Conservation (phyloP, 345 rosid species). For the Ceriops decandra region DNA sequence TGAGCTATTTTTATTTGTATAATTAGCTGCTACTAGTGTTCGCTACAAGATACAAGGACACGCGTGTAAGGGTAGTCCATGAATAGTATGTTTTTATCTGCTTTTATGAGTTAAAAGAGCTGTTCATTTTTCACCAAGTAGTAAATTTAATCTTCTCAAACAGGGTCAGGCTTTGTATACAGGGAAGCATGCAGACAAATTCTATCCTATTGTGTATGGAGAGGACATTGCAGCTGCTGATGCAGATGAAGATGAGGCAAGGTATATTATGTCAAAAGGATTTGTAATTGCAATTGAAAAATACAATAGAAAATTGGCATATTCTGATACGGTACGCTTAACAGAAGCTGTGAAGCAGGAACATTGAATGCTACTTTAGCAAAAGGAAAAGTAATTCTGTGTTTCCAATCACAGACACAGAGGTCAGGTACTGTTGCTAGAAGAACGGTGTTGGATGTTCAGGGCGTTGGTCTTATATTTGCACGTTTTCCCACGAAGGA, state of each 20-base stretch:
- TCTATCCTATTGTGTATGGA: conserved; percentile 45
- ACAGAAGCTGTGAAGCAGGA: conserved; percentile 41
- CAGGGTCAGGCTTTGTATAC: conserved; percentile 53
- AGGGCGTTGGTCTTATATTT: conserved; percentile 44
- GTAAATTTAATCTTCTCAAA: conserved; percentile 16
- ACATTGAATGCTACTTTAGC: conserved; percentile 27
- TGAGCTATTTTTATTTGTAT: too few relatives aligned
- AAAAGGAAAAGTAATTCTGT: conserved; percentile 46
- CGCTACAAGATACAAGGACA: too few relatives aligned
- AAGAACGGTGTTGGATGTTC: conserved; percentile 29
- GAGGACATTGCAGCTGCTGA: conserved; percentile 35
- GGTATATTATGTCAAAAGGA: conserved; percentile 21
- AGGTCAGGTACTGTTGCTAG: conserved; percentile 35
- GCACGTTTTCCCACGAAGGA: conserved; percentile 46
- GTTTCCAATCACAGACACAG: conserved; percentile 47
- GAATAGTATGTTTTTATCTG: too few relatives aligned
- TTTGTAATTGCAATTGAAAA: background rate
- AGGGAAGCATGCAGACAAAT: conserved; percentile 29
- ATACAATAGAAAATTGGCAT: background rate
- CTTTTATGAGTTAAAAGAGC: too few relatives aligned
- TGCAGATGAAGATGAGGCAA: conserved; percentile 37
- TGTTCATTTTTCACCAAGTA: background rate
- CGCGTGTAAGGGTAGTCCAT: too few relatives aligned
- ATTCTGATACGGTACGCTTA: background rate
- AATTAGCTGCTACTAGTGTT: too few relatives aligned